Base-by-base conservation (phyloP, 306 rosid species). In the Canavalia gladiata region DNA sequence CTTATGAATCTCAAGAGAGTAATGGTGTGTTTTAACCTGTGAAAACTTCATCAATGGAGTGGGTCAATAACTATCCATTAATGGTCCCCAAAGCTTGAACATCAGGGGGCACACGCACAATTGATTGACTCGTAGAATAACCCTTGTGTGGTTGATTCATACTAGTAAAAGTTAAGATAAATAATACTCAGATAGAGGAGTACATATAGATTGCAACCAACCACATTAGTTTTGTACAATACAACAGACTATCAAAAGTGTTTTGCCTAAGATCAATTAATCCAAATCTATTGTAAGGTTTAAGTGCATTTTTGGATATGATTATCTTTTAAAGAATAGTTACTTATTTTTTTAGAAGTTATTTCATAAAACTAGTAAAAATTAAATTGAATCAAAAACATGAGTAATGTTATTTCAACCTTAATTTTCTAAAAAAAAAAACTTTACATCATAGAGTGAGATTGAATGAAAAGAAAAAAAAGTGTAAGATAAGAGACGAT, bases 31-130 rank as follows among this genome's bases (percentile, higher is more conserved):
- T 87, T 78, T 73, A 86, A 76, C 69, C 75, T 82, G 77, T 81
- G 86, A 83, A 81, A 87, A 79, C 30, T 81, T 83, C 84, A 83
- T 86, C 77, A 84, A 91, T 82, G 71, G 57, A 58, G 84, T 82
- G 89, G 92, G 87, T 57, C 89, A 77, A 31, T 73, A 77, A 66
- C 72, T 47, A 80, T 74, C 60, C 63, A 35, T 47, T 64, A 60
- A 74, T 58, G 87, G 94, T 77, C 82, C 84, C 92, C 50, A 35
- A 37, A 60, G 45, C 74, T 69, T 83, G 80, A 37, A 81, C 82
- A 79, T 71, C 75, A 81, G 46, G 66, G 55, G 75, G 29, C 76
- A 74, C 50, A 39, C 8, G 63, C 47, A 55, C 75, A 70, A 78
- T 70, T 74, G 73, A 85, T 79, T 78, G 59, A 69, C 70, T 55